A percentile compares a stretch with the other conserved stretches of the same genome.
Evolutionary conservation across 495 filamentous ascomycete species (phyloP).

Genomic region (Viridothelium virens): DNA sequence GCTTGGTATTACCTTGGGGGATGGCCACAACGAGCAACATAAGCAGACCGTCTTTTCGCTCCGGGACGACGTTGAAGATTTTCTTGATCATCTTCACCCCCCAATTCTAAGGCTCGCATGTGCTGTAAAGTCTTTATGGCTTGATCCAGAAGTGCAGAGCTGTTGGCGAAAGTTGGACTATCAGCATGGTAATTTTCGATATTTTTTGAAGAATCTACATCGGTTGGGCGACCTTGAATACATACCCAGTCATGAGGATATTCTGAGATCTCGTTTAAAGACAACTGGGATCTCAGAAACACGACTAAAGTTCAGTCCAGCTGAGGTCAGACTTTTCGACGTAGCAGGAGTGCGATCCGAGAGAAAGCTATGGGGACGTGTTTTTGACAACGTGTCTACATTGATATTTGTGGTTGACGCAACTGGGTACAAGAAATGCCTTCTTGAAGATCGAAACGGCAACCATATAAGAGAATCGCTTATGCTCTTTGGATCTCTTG

Average conservation of each 20-base stretch:
- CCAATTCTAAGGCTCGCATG: background rate
- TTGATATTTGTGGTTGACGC: background rate
- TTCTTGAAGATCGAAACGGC: background rate
- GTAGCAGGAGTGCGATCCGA: background rate
- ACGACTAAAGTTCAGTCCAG: background rate
- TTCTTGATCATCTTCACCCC: background rate
- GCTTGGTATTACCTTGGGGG: background rate
- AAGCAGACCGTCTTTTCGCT: background rate
- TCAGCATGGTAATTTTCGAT: background rate
- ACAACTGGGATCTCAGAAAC: background rate
- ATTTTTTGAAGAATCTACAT: background rate
- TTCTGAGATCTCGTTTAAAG: background rate
- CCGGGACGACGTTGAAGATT: background rate
- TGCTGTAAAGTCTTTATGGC: background rate
- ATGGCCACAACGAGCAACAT: background rate
- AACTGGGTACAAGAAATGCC: background rate
- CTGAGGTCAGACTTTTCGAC: background rate
- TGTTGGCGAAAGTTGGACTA: background rate
- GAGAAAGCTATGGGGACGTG: background rate
- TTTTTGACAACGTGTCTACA: background rate
- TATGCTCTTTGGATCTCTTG: background rate
- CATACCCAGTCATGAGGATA: background rate
- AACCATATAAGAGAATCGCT: background rate
- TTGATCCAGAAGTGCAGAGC: background rate
- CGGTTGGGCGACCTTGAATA: background rate